These are phyloP conservation scores for Ceriops zippeliana DNA, from an alignment of 345 rosid genomes.

Conservation along the genomic window DNA sequence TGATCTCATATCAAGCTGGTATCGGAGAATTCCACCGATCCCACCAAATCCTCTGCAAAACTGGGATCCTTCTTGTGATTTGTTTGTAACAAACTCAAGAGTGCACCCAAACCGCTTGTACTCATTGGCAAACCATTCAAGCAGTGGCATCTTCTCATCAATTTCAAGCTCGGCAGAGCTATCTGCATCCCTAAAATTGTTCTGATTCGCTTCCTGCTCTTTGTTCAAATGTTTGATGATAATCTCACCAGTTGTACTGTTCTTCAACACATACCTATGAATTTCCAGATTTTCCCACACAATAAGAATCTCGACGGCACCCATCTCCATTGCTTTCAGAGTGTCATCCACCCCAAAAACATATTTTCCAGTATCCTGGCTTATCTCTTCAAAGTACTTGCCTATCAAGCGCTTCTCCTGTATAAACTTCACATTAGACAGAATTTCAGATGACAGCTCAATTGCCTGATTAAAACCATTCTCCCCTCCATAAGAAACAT, in stretches of 20 bases:
- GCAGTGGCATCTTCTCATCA: constrained; percentile 69
- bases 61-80: constrained; percentile 92
- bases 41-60: constrained; percentile 95
- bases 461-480: constrained; percentile 92
- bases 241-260: constrained; percentile 55
- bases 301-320: constrained; percentile 85
- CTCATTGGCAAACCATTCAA: constrained; percentile 91
- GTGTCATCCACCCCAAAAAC: constrained; percentile 91
- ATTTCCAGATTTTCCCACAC: constrained; percentile 94
- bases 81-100: constrained; percentile 83
- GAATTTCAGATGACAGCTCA: constrained; percentile 82
- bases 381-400: constrained; percentile 90
- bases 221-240: constrained; percentile 64
- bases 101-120: constrained; percentile 80
- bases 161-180: constrained; percentile 65
- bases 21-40: constrained; percentile 86
- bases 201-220: constrained; percentile 73
- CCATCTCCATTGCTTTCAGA: constrained; percentile 76
- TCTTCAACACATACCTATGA: constrained; percentile 59
- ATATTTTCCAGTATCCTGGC: constrained; percentile 89
- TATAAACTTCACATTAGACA: constrained; percentile 88
- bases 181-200: constrained; percentile 62
- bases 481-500: constrained; percentile 93
- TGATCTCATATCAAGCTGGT: constrained; percentile 82
- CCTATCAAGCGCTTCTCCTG: constrained; percentile 87